phyloP scores from a whole-genome alignment of 441 rosid genomes.

The Adansonia madagascariensis region DNA sequence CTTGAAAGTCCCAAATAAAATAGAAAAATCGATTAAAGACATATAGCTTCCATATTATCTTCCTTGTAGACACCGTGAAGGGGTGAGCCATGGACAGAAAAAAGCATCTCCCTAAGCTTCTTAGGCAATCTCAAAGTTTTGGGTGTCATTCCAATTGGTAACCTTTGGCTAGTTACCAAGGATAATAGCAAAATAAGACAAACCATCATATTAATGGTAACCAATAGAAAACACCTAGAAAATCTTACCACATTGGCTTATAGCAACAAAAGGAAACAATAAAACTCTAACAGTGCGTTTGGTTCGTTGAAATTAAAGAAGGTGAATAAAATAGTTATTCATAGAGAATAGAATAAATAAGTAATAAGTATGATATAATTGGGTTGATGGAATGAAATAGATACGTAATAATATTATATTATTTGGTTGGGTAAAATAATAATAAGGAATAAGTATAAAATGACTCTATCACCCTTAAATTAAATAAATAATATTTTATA shows the following conservation, averaged over 20 bases:
- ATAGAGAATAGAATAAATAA: too few relatives aligned
- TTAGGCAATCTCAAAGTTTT: constrained; percentile 75
- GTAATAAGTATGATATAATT: too few relatives aligned
- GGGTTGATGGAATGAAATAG: too few relatives aligned
- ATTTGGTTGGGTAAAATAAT: too few relatives aligned
- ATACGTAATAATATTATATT: too few relatives aligned
- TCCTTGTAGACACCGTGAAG: constrained; percentile 73
- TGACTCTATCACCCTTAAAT: too few relatives aligned
- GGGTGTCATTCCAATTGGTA: constrained; percentile 90
- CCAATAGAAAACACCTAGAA: neutral
- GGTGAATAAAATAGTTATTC: too few relatives aligned
- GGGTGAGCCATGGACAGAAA: constrained; percentile 87
- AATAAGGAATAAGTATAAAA: too few relatives aligned
- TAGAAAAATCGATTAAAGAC: constrained; percentile 15
- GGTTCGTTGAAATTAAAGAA: too few relatives aligned
- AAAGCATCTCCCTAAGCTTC: constrained; percentile 76
- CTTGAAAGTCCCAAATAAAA: neutral
- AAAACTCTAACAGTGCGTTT: neutral
- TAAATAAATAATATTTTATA: too few relatives aligned
- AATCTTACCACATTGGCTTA: neutral
- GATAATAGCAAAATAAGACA: constrained; percentile 18
- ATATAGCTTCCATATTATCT: constrained; percentile 86
- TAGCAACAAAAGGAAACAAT: neutral
- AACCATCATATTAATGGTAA: neutral
- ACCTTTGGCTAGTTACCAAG: constrained; percentile 72